These are phyloP conservation scores for Pholiota microspora DNA, from an alignment of 768 basidiomycete genomes.

Conservation along the genomic window DNA sequence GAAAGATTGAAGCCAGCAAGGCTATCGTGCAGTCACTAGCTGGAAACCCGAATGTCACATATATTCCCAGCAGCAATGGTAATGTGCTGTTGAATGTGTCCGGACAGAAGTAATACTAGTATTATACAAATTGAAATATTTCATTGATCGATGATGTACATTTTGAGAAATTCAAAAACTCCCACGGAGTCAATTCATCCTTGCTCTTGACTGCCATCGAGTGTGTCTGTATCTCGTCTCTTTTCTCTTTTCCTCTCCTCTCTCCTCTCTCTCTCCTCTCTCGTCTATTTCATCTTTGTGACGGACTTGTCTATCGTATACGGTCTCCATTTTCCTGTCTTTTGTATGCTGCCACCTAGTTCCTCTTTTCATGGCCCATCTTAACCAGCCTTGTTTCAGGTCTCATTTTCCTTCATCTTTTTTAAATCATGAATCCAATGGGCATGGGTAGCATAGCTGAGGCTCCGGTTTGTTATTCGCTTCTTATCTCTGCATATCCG, in stretches of 20 bases:
- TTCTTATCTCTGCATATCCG: constrained; percentile 18
- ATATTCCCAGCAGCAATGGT: constrained; percentile 77
- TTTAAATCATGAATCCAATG: constrained; percentile 75
- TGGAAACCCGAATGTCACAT: constrained; percentile 81
- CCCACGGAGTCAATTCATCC: constrained; percentile 36
- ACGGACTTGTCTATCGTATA: constrained; percentile 56
- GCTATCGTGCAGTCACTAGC: constrained; percentile 89
- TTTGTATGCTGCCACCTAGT: constrained; percentile 37
- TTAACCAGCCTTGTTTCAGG: constrained; percentile 29
- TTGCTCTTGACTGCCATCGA: constrained; percentile 48
- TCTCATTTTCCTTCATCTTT: constrained; percentile 53
- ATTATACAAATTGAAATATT: constrained; percentile 8
- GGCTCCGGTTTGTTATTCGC: constrained; percentile 60
- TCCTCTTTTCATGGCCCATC: constrained; percentile 19
- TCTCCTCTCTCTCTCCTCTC: constrained; percentile 40
- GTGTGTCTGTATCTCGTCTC: constrained; percentile 42
- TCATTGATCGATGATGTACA: constrained; percentile 17
- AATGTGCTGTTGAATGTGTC: constrained; percentile 86
- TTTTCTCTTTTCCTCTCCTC: constrained; percentile 47
- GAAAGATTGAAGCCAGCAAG: constrained; percentile 97
- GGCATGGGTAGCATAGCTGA: constrained; percentile 69
- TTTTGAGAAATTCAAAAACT: constrained; percentile 34
- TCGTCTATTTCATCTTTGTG: constrained; percentile 50
- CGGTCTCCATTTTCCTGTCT: constrained; percentile 52
- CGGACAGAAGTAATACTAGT: constrained; percentile 40